Base-by-base conservation (phyloP, 306 rosid genomes). In the Pterocarpus santalinus region DNA sequence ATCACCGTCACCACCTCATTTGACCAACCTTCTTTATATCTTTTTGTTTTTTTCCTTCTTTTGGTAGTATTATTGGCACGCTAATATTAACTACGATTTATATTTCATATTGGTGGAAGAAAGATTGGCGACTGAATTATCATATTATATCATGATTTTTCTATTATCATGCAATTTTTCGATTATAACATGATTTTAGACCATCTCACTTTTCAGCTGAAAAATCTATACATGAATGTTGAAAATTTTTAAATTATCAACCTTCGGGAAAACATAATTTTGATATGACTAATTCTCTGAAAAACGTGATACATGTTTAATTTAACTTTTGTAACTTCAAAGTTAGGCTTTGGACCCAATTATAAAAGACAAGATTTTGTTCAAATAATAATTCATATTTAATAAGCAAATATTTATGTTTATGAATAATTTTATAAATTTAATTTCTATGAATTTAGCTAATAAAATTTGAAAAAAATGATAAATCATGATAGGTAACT, bases 1-100 rank as follows among this genome's bases (percentile, higher is more conserved):
- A 81, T 77, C 80, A 76, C 66, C 81, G 44, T 76, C 53, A 43
- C 76, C 74, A 63, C 62, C 72, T 71, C 87, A 58, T 79, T 86
- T 86, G 85, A 84, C 87, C 82, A 81, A 72, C 43, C 38, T 51
- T 53, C 66, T 80, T 81, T 1, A 57, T 30, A 36, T 34, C 43
- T 51, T 16, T 47, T 14, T 3, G 56, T 5, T 0, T 58, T 56
- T 16, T 34, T 4, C 43, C 61, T 39, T 1, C 72, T 55, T 72
- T 51, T 5, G 32, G 44, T 22, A 11, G 0, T 47, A 14, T 79
- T 79, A 17, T 73, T 61, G 43, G 7, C 41, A 22, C 5, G 67
- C 43, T 47, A 65, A 51, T 67, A 65, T 61, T 46, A 34, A 14
- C 52, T 34, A 61, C 38, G 11, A 52, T 55, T 69, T 77, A 41